Evolutionary conservation across 805 yeast species (phyloP), one percentile per base, ranked within the genome.

Genomic region (Zygotorulaspora sp.): DNA sequence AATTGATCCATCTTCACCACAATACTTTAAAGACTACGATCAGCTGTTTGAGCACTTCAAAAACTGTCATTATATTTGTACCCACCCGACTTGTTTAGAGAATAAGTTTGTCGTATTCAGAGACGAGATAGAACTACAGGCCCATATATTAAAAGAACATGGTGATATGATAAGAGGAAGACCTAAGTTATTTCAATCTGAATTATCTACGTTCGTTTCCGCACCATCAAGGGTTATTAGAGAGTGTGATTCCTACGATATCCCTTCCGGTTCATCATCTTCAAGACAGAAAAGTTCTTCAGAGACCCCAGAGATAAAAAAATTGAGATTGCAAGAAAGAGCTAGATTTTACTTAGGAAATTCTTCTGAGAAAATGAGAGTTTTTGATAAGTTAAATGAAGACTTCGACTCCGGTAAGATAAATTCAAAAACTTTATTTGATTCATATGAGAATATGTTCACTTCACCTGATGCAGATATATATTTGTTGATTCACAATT

Each of bases 21-120:
- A 77, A 48, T 88, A 84, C 62, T 92, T 82, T 64, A 71, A 71
- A 47, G 74, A 89, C 59, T 90, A 90, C 56, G 82, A 82, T 30
- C 68, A 77, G 26, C 68, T 92, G 38, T 83, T 78, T 49, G 66
- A 67, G 11, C 99, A 92, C 66, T 92, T 92, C 62, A 70, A 67
- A 48, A 59, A 55, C 3, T 77, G 72, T 28, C 99, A 92, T 61
- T 86, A 68, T 60, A 77, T 78, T 11, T 92, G 99, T 64, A 70
- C 73, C 21, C 82, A 83, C 13, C 84, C 76, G 32, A 53, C 73
- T 9, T 92, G 99, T 63, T 62, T 89, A 32, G 97, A 89, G 39
- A 79, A 83, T 60, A 84, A 85, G 57, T 90, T 92, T 63, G 92
- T 92, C 15, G 98, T 90, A 1, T 92, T 92, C 57, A 74, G 80